Evolutionary conservation across 1,284 basidiomycete species (phyloP), one percentile per base, ranked within the genome.

Genomic region (Sphaerobolus stellatus): DNA sequence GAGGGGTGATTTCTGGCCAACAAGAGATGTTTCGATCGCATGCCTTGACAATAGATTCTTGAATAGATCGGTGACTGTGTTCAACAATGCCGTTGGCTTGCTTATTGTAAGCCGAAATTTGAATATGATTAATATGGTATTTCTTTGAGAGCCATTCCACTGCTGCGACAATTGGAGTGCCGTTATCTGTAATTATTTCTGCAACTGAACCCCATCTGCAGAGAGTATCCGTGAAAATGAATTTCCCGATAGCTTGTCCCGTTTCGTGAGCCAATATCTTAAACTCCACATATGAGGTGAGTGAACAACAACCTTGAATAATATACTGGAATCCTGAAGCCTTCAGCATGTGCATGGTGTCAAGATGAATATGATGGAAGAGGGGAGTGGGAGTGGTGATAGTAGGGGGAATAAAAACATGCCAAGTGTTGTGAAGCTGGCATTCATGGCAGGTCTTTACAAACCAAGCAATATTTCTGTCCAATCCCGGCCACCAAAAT

Each of bases 81-180:
- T 75, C 71, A 0, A 66, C 62, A 0, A 62, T 53, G 0, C 62
- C 71, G 45, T 72, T 73, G 3, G 67, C 69, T 58, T 72, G 50
- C 0, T 66, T 68, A 52, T 72, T 66, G 49, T 71, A 73, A 0
- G 67, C 52, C 2, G 66, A 41, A 18, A 41, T 41, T 6, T 24
- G n/a, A 18, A 41, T 41, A 9, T 41, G 40, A 6, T 18, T 6
- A 22, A 70, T 59, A 1, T 56, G 43, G 41, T 71, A 71, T 20
- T 62, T 59, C 5, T 57, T 50, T 5, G 51, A 50, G 0, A 74
- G 57, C 0, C 63, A 34, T 3, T 65, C 41, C 0, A 62, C 65
- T 16, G 63, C 68, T 4, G 56, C 65, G 34, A 64, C 61, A 48
- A 71, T 68, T 48, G 71, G 67, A 0, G 65, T 34, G 0, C 71